A percentile compares a stretch with the other conserved stretches of the same genome.
phyloP scores from a whole-genome alignment of 1,284 basidiomycete genomes.

The Fomitopsis schrenkii region DNA sequence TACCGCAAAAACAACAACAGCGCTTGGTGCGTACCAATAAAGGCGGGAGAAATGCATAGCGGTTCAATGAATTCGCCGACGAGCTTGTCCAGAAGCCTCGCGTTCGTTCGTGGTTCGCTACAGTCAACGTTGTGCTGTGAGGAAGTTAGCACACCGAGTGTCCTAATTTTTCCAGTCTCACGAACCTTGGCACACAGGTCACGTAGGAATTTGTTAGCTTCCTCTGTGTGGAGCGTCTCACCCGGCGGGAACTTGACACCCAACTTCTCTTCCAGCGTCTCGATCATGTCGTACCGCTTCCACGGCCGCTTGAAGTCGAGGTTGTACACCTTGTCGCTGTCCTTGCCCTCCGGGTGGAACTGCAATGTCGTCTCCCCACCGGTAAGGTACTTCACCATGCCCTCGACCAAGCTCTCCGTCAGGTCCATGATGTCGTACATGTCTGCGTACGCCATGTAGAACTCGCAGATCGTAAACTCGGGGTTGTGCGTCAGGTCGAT shows the following conservation, averaged over 20 bases:
- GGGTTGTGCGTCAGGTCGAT: slow-evolving; percentile 99
- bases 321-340: slow-evolving; percentile 64
- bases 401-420: slow-evolving; percentile 89
- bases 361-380: slow-evolving; percentile 79
- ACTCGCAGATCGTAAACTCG: slow-evolving; percentile 98
- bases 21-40: slow-evolving; percentile 66
- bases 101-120: slow-evolving; percentile 91
- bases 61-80: slow-evolving; percentile 98
- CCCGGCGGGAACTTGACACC: slow-evolving; percentile 92
- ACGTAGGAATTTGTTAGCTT: slow-evolving; percentile 87
- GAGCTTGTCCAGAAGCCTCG: slow-evolving; percentile 97
- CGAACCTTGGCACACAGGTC: slow-evolving; percentile 81
- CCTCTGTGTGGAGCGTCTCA: slow-evolving; percentile 85
- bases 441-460: slow-evolving; percentile 99
- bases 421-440: slow-evolving; percentile 99
- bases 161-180: not conserved
- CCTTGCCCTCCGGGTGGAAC: slow-evolving; percentile 95
- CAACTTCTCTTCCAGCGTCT: slow-evolving; percentile 92
- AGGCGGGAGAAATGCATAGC: slow-evolving; percentile 93
- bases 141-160: slow-evolving; percentile 5
- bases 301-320: slow-evolving; percentile 95
- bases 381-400: slow-evolving; percentile 87
- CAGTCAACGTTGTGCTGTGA: slow-evolving; percentile 93
- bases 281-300: slow-evolving; percentile 99
- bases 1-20: slow-evolving; percentile 1